phyloP scores from a whole-genome alignment of 768 basidiomycete genomes.

The Lentinula edodes region DNA sequence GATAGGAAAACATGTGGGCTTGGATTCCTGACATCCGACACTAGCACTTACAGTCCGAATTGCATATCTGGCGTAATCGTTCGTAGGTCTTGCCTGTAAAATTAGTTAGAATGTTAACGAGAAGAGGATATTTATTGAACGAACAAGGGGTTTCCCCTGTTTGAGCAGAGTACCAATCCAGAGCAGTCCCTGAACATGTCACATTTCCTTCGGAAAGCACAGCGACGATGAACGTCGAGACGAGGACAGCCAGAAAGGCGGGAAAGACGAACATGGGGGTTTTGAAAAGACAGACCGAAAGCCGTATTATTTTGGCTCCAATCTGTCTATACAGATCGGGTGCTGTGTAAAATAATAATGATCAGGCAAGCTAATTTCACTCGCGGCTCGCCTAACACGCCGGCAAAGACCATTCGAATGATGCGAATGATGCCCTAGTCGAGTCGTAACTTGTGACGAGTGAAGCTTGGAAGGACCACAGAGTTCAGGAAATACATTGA shows the following conservation, averaged over 20 bases:
- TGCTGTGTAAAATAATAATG: background rate
- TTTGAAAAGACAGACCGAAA: background rate
- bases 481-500: too few species aligned
- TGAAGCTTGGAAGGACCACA: too few species aligned
- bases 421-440: background rate
- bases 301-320: background rate
- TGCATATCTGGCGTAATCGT: slow-evolving; percentile 21
- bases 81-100: slow-evolving; percentile 18
- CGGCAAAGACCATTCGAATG: background rate
- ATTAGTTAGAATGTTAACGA: background rate
- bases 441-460: background rate
- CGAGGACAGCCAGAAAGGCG: background rate
- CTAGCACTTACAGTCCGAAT: slow-evolving; percentile 13
- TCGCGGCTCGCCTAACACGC: background rate
- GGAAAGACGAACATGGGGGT: background rate
- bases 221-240: background rate
- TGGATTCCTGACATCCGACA: background rate
- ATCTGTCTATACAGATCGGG: background rate
- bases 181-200: slow-evolving; percentile 15
- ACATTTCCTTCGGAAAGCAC: slow-evolving; percentile 8
- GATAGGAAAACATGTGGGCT: background rate
- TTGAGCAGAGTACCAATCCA: slow-evolving; percentile 19
- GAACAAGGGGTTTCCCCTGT: slow-evolving; percentile 23
- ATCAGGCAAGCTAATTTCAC: background rate
- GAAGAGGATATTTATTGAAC: background rate